Base-by-base conservation (phyloP, 2,329 filamentous ascomycete genomes). In the Colletotrichum tanaceti region DNA sequence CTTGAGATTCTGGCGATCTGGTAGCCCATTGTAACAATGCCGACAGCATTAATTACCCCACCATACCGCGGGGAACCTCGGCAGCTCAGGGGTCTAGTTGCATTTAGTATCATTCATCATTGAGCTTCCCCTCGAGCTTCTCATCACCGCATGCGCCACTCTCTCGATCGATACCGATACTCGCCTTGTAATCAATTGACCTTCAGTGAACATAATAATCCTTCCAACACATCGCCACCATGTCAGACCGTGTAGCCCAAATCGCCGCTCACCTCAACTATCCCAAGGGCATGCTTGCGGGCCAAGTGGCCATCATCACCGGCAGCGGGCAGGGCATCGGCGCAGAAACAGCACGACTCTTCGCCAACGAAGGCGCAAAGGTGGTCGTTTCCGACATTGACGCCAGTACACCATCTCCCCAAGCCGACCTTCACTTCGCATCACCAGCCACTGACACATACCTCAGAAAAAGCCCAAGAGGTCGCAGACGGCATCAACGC, bases 241-340 rank as follows among this genome's bases (percentile, higher is more conserved):
- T 85, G 83, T 76, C 88, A 46, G 84, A 87, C 75, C 89, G 91
- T 71, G 82, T 92, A 58, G 83, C 86, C 47, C 93, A 96, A 80
- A 88, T 97, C 73, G 87, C 90, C 44, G 86, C 86, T 70, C 93
- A 97, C 79, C 87, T 97, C 74, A 94, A 93, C 82, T 95, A 90
- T 81, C 93, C 93, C 44, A 86, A 88, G 76, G 93, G 93, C 67
- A 84, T 97, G 78, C 87, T 97, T 63, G 87, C 87, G 38, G 91
- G 91, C 60, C 93, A 97, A 78, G 89, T 91, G 18, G 93, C 93
- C 75, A 97, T 97, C 78, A 91, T 97, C 77, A 97, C 94, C 2
- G 93, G 93, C 52, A 89, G 90, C 20, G 93, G 92, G 10, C 93
- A 97, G 78, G 94, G 94, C 68, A 97, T 97, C 77, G 94, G 93